Conservation (phyloP, 352 stramenopile species). For the Phytophthora lateralis region DNA sequence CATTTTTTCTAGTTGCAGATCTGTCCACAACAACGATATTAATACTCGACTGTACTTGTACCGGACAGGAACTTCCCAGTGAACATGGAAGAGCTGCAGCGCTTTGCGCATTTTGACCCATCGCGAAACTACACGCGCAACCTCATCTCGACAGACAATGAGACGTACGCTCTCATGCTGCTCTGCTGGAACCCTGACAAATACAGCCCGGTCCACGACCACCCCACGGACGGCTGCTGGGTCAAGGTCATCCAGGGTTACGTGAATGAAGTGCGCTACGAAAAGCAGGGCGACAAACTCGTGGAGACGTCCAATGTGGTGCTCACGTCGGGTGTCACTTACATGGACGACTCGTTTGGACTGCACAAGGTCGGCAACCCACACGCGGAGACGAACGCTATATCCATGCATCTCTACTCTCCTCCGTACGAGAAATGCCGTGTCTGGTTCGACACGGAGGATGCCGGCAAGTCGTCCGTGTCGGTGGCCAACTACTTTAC, state of each 20-base stretch:
- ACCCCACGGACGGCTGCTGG: conserved; percentile 93
- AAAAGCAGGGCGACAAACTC: conserved; percentile 44
- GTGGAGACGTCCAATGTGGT: conserved; percentile 66
- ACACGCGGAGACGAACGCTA: conserved; percentile 66
- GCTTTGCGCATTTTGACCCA: conserved; percentile 85
- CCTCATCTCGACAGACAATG: conserved; percentile 91
- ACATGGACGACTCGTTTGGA: conserved; percentile 92
- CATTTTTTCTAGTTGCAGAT: conserved; percentile 6
- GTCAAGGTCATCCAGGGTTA: conserved; percentile 87
- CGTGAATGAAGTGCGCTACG: conserved; percentile 92
- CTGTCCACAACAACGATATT: not conserved
- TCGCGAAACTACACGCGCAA: conserved; percentile 95
- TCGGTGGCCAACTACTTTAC: conserved; percentile 84
- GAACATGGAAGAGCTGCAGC: conserved; percentile 63
- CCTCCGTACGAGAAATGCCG: conserved; percentile 92
- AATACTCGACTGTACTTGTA: not conserved
- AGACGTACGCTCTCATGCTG: conserved; percentile 94
- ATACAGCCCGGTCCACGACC: conserved; percentile 93
- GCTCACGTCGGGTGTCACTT: conserved; percentile 75
- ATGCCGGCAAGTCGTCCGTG: conserved; percentile 66
- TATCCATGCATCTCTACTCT: conserved; percentile 94
- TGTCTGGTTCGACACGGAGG: conserved; percentile 79
- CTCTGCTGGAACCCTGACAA: conserved; percentile 93
- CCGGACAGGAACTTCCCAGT: conserved; percentile 46
- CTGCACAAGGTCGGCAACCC: conserved; percentile 93